Conservation (phyloP, 225 moss, liverwort and hornwort species). For the Asterella californica region DNA sequence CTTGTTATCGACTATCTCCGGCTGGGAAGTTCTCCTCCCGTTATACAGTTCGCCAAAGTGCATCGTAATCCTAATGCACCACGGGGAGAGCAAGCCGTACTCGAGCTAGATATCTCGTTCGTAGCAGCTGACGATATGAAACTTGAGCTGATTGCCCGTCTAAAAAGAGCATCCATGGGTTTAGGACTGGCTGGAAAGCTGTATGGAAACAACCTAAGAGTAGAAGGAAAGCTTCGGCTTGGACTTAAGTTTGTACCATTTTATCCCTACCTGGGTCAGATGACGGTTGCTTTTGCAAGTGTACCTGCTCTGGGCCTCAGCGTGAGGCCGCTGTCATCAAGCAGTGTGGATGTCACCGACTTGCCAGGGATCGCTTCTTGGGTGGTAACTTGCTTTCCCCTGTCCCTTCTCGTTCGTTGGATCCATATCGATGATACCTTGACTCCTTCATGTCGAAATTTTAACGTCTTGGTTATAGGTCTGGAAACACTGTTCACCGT, state of each 20-base stretch:
- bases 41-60: conserved; percentile 50
- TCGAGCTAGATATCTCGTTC: conserved; percentile 50
- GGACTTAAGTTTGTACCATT: conserved; percentile 54
- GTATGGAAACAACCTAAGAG: conserved; percentile 50
- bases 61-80: conserved; percentile 36
- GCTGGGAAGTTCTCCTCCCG: conserved; percentile 48
- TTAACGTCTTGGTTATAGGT: too few relatives aligned
- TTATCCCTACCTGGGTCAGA: conserved; percentile 49
- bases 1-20: conserved; percentile 47
- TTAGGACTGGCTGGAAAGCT: conserved; percentile 52
- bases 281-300: conserved; percentile 50
- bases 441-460: neutral
- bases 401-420: neutral
- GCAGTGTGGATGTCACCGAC: conserved; percentile 53
- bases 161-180: conserved; percentile 50
- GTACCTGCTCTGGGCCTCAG: conserved; percentile 50
- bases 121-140: conserved; percentile 56
- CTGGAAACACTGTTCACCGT: too few relatives aligned
- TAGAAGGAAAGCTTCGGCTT: conserved; percentile 49
- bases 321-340: conserved; percentile 48
- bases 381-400: conserved; percentile 36
- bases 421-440: neutral
- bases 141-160: conserved; percentile 45
- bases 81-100: conserved; percentile 44
- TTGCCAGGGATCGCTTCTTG: conserved; percentile 56